phyloP scores from a whole-genome alignment of 345 rosid genomes.

The Arabidopsis thaliana region DNA sequence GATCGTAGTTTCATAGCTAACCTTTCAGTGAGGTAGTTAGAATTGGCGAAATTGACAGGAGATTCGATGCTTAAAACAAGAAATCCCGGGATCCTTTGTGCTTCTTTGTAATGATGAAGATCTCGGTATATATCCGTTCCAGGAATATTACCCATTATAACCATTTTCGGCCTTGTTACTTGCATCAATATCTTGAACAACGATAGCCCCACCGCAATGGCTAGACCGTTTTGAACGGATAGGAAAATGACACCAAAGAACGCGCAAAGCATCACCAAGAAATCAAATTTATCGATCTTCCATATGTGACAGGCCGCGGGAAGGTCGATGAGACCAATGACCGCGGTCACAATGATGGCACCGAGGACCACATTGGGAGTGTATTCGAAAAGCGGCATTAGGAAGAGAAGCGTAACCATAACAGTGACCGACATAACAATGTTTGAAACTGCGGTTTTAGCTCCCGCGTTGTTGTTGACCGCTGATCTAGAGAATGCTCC shows the following conservation, averaged over 20 bases:
- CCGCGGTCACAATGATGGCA: conserved; percentile 91
- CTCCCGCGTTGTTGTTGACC: conserved; percentile 92
- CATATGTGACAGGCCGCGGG: conserved; percentile 78
- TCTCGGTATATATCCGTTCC: conserved; percentile 74
- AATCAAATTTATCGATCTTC: conserved; percentile 93
- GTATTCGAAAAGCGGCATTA: conserved; percentile 94
- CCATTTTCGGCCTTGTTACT: conserved; percentile 80
- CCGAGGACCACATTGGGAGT: conserved; percentile 92
- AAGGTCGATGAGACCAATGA: conserved; percentile 86
- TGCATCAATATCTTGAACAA: conserved; percentile 84
- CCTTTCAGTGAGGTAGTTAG: conserved; percentile 90
- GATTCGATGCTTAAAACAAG: conserved; percentile 83
- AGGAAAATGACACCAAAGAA: conserved; percentile 84
- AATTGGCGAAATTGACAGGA: conserved; percentile 85
- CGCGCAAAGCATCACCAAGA: conserved; percentile 76
- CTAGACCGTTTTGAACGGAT: conserved; percentile 85
- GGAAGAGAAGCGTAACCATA: conserved; percentile 89
- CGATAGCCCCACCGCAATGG: conserved; percentile 90
- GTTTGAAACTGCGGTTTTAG: conserved; percentile 93
- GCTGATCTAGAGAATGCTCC: conserved; percentile 98
- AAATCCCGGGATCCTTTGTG: conserved; percentile 70
- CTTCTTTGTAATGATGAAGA: conserved; percentile 79
- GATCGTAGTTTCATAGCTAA: conserved; percentile 32
- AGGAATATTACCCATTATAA: conserved; percentile 78
- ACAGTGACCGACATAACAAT: conserved; percentile 88